Evolutionary conservation across 1,284 basidiomycete species (phyloP), one percentile per base, ranked within the genome.

Genomic region (Blastosporella zonata): DNA sequence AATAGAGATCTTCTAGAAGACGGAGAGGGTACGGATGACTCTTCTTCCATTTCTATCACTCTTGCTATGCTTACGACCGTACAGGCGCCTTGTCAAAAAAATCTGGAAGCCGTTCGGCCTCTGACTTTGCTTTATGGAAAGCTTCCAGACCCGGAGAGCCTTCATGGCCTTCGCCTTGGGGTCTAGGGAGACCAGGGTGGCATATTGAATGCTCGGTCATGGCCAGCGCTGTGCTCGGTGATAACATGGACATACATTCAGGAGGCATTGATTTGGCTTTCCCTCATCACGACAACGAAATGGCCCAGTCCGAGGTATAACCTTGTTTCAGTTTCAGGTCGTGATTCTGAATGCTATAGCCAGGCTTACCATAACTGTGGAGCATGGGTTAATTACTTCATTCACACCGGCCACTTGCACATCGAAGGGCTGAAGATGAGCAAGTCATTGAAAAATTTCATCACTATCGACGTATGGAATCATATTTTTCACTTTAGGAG

Each of bases 161-260:
- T 1, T 87, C 87, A 2, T 99, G 97, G 97, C 82, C 87, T 0
- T 97, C 94, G 7, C 88, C 93, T 5, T 99, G 97, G 97, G 97
- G 97, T 22, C 75, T 78, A 31, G 97, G 97, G n/a, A 81, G 97
- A 47, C 97, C 97, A 1, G 97, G 97, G 8, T 99, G 97, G 97
- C 97, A 99, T 67, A 99, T 99, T 51, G 97, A 99, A 67, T 99
- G 97, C 73, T 96, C 93, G 8, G 97, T 98, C 38, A 99, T 99
- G 97, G 96, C 95, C 12, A 91, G 85, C 50, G 94, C 88, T 31
- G 78, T 99, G 42, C 77, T 99, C 39, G 97, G 97, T 6, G 80
- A 89, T 49, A 87, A 85, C 50, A 94, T 99, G 84, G 97, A 99
- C 68, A 95, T 99, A 56, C 97, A 99, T 66, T 97, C 93, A 5